These are phyloP conservation scores for Sporothrix pallida DNA, from an alignment of 2,329 filamentous ascomycete genomes.

Conservation along the genomic window DNA sequence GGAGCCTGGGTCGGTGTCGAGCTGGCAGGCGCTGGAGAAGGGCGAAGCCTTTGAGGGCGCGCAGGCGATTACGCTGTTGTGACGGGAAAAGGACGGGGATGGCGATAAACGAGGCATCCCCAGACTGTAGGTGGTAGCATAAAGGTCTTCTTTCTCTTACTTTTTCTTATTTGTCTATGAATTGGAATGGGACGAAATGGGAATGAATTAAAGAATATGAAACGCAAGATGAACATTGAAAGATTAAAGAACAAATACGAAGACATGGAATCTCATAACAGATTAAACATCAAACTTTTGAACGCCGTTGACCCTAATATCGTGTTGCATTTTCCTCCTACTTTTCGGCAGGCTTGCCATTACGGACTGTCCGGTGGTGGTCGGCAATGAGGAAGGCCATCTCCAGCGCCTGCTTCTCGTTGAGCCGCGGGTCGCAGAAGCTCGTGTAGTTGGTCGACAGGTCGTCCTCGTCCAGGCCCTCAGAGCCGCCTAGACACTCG, in stretches of 20 bases:
- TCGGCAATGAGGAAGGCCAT: conserved; percentile 91
- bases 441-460: conserved; percentile 90
- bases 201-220: conserved; percentile 9
- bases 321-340: not conserved
- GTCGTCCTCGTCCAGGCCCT: conserved; percentile 85
- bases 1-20: conserved; percentile 83
- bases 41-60: conserved; percentile 71
- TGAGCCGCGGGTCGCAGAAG: conserved; percentile 92
- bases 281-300: not conserved
- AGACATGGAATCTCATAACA: not conserved
- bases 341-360: not conserved
- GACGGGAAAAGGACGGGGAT: not conserved
- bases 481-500: conserved; percentile 91
- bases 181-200: conserved; percentile 18
- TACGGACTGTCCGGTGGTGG: conserved; percentile 61
- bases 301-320: not conserved
- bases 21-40: conserved; percentile 83
- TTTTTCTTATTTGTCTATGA: conserved; percentile 12
- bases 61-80: conserved; percentile 56
- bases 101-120: not conserved
- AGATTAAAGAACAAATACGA: not conserved
- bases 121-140: conserved; percentile 37
- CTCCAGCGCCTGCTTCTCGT: conserved; percentile 97
- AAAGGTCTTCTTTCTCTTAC: not conserved
- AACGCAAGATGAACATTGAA: not conserved